Conservation (phyloP, 768 basidiomycete genomes). For the Tulasnella sp. region DNA sequence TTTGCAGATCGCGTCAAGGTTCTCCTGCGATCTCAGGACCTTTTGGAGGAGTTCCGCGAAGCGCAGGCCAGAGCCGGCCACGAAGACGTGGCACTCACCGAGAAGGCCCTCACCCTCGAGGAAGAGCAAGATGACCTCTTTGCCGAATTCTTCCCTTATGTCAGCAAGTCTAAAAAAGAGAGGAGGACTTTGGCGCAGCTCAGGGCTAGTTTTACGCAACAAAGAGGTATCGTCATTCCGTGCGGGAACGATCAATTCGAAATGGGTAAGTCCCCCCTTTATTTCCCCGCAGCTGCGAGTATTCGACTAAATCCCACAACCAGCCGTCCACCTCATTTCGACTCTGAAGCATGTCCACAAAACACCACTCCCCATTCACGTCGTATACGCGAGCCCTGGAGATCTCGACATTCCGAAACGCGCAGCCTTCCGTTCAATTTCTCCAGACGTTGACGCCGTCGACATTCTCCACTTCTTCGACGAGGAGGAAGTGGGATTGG, state of each 20-base stretch:
- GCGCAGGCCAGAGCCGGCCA: not conserved
- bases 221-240: not conserved
- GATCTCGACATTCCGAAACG: slow-evolving; percentile 13
- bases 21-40: not conserved
- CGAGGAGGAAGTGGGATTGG: not conserved
- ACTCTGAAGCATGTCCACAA: slow-evolving; percentile 7
- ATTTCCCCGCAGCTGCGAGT: not conserved
- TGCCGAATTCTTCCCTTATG: not conserved
- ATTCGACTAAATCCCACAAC: not conserved
- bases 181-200: slow-evolving; percentile 2
- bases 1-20: slow-evolving; percentile 2
- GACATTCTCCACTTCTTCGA: not conserved
- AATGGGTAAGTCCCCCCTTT: not conserved
- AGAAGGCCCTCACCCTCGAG: not conserved
- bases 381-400: not conserved
- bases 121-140: slow-evolving; percentile 7
- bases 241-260: slow-evolving; percentile 12
- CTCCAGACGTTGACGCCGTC: not conserved
- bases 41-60: not conserved
- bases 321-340: not conserved
- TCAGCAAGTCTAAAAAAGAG: slow-evolving; percentile 1
- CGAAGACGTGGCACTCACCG: not conserved
- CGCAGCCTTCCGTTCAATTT: not conserved
- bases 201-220: not conserved
- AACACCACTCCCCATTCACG: slow-evolving; percentile 5